phyloP scores from a whole-genome alignment of 179 eudicot genomes.

The Corrigiola litoralis region DNA sequence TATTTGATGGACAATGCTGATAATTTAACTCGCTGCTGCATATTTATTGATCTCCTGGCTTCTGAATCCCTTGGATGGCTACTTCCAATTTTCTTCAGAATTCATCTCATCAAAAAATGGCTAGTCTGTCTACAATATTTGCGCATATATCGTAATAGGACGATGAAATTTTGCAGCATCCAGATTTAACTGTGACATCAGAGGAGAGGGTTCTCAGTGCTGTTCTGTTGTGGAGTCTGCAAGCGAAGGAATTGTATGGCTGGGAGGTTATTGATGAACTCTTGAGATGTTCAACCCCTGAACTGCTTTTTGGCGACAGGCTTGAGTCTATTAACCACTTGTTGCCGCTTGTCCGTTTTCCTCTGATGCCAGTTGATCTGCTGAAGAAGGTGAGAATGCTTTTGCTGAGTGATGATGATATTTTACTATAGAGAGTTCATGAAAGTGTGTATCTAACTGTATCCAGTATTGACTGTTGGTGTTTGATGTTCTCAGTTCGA shows the following conservation, averaged over 20 bases:
- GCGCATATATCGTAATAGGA: conserved; percentile 28
- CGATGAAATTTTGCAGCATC: conserved; percentile 76
- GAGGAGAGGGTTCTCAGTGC: conserved; percentile 92
- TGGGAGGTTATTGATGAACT: conserved; percentile 69
- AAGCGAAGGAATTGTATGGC: conserved; percentile 50
- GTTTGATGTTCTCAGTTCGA: conserved; percentile 56
- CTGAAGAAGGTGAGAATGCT: conserved; percentile 61
- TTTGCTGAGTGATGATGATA: neutral
- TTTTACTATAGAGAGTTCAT: neutral
- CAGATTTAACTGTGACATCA: conserved; percentile 85
- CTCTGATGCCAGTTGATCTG: conserved; percentile 58
- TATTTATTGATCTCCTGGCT: conserved; percentile 15
- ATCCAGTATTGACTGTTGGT: neutral
- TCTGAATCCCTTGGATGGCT: conserved; percentile 4
- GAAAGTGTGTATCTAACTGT: neutral
- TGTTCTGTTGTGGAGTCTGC: conserved; percentile 65
- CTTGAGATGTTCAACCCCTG: conserved; percentile 49
- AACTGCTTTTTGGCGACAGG: conserved; percentile 61
- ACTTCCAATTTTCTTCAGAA: conserved; percentile 4
- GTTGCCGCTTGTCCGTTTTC: conserved; percentile 70
- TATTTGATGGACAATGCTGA: conserved; percentile 11
- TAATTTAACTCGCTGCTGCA: conserved; percentile 11
- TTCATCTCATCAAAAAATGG: conserved; percentile 9
- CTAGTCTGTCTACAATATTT: conserved; percentile 15
- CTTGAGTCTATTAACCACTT: conserved; percentile 47